A percentile compares a stretch with the other conserved stretches of the same genome.
phyloP scores from a whole-genome alignment of 2,329 filamentous ascomycete species.

The Ophiostoma piceae region DNA sequence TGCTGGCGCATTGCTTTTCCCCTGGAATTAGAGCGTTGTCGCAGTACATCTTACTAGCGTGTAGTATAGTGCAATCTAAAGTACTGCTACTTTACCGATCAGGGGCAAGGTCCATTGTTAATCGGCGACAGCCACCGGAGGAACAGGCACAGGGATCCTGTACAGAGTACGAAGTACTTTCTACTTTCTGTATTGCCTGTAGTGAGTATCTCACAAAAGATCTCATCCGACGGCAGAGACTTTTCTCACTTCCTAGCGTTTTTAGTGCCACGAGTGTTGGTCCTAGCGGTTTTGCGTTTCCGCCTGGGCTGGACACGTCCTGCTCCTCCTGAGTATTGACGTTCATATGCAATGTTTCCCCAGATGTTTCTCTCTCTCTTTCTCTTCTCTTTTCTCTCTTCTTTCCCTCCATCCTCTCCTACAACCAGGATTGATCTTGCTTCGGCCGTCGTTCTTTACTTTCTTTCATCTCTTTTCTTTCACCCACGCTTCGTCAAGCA shows the following conservation, averaged over 20 bases:
- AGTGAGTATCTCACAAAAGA: too few relatives aligned
- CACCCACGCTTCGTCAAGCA: not conserved
- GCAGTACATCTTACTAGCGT: not conserved
- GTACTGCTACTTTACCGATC: constrained; percentile 1
- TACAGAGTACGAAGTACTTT: too few relatives aligned
- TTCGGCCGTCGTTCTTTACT: not conserved
- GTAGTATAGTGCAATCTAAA: not conserved
- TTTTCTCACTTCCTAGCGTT: not conserved
- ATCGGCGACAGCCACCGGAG: not conserved
- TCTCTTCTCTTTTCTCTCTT: constrained; percentile 15
- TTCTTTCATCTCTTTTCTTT: not conserved
- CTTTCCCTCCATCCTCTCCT: constrained; percentile 6
- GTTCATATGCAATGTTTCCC: constrained; percentile 22
- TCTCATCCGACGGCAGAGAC: constrained; percentile 6
- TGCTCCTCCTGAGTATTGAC: not conserved
- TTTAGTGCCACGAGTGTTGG: not conserved
- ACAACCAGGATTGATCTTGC: not conserved
- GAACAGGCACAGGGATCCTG: not conserved
- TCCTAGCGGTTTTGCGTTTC: not conserved
- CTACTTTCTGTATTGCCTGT: not conserved
- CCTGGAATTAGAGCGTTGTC: not conserved
- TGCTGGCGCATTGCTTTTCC: not conserved
- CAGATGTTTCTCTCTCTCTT: constrained; percentile 1
- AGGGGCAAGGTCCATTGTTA: constrained; percentile 19
- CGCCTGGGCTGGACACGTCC: constrained; percentile 9